A percentile compares a stretch with the other conserved stretches of the same genome.
Evolutionary conservation across 225 moss, liverwort and hornwort genomes (phyloP).

Genomic region (Sphagnum contortum): DNA sequence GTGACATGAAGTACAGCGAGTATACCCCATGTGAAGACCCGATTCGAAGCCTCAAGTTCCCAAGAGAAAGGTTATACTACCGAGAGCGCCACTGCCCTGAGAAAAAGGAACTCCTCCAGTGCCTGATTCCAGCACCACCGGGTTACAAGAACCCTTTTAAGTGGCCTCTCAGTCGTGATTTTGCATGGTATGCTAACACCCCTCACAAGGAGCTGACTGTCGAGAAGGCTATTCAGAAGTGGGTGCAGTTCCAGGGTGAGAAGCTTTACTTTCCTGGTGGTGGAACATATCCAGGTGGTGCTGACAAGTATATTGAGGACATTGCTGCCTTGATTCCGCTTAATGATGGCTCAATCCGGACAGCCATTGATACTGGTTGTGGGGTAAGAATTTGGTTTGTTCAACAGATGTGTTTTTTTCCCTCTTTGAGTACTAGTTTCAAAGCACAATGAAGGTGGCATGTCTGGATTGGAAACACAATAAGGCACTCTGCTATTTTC

Average conservation of each 20-base stretch:
- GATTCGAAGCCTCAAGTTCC: slow-evolving; percentile 45
- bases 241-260: slow-evolving; percentile 75
- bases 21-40: slow-evolving; percentile 75
- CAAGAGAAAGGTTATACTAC: slow-evolving; percentile 53
- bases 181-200: slow-evolving; percentile 67
- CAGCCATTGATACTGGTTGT: slow-evolving; percentile 88
- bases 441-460: no score
- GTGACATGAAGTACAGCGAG: slow-evolving; percentile 76
- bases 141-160: slow-evolving; percentile 75
- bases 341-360: slow-evolving; percentile 68
- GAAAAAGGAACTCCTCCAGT: slow-evolving; percentile 49
- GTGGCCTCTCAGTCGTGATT: slow-evolving; percentile 73
- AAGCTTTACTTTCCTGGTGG: slow-evolving; percentile 90
- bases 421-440: not conserved
- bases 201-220: slow-evolving; percentile 89
- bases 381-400: slow-evolving; percentile 31
- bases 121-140: slow-evolving; percentile 75
- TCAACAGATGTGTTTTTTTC: no score
- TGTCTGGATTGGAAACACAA: no score
- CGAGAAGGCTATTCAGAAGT: slow-evolving; percentile 92
- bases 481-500: no score
- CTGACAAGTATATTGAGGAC: slow-evolving; percentile 73
- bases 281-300: slow-evolving; percentile 80
- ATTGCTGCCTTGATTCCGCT: slow-evolving; percentile 73
- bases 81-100: slow-evolving; percentile 75